Base-by-base conservation (phyloP, 2,329 filamentous ascomycete species). In the Aspergillus tubingensis region DNA sequence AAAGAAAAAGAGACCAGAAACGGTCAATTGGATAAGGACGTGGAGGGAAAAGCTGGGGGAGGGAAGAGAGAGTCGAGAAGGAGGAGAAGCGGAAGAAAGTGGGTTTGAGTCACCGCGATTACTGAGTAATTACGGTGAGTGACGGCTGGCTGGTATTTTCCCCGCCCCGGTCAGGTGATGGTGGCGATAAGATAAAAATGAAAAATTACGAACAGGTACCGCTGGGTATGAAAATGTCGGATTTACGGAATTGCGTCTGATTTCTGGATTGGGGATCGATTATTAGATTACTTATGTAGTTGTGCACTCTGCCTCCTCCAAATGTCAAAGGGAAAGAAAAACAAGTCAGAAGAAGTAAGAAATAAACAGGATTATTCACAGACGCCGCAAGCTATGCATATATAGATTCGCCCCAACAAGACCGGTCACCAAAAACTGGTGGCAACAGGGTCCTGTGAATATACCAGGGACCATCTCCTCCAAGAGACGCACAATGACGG, bases 381-480 rank as follows among this genome's bases (percentile, higher is more conserved):
- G 67, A 67, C 70, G 65, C 70, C 70, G 58, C 41, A 21, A 69
- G 67, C 68, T 65, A 72, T 72, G 70, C 70, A 66, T 36, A 59
- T 48, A 59, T 55, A 32, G 57, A 50, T 30, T 8, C 25, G 47
- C 15, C 47, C 25, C 4, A 10, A 36, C 11, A 36, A 36, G 11
- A 13, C 32, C 32, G 13, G 11, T 36, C 32, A 13, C 32, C 32
- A 36, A 36, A 36, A 36, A 13, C 30, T 36, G 4, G 32, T 17
- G 47, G 17, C 15, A 19, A 8, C 25, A 27, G 44, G 19, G 44
- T 19, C 47, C 25, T 17, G 23, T 27, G 25, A 27, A 27, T 27
- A 36, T 36, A 11, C 32, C 11, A 2, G 32, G 11, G 11, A 36
- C 32, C 32, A 36, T 30, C 47, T 19, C 47, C 8, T 8, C 25